phyloP scores from a whole-genome alignment of 1,284 basidiomycete species.

The Takashimella koratensis region DNA sequence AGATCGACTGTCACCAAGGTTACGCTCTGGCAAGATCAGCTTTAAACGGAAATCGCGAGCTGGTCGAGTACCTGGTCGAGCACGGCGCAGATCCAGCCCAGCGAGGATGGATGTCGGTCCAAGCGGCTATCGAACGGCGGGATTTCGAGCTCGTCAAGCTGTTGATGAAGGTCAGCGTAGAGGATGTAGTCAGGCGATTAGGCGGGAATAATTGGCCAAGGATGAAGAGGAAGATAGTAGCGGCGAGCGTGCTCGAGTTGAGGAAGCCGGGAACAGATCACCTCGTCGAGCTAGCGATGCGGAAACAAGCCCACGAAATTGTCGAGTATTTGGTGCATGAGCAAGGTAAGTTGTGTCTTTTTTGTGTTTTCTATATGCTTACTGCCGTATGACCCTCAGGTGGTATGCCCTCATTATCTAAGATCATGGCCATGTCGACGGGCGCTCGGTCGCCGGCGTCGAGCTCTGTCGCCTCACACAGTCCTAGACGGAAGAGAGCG shows the following conservation, averaged over 20 bases:
- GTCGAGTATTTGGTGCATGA: conserved; percentile 69
- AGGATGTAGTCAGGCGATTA: not conserved
- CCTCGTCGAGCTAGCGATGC: conserved; percentile 49
- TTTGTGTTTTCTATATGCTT: not conserved
- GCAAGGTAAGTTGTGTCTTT: conserved; percentile 54
- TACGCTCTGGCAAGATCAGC: conserved; percentile 76
- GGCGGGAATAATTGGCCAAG: conserved; percentile 22
- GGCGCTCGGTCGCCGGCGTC: no score
- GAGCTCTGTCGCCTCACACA: no score
- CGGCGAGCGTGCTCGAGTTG: conserved; percentile 48
- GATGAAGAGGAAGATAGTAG: no score
- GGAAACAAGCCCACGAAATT: conserved; percentile 55
- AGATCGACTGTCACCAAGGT: conserved; percentile 62
- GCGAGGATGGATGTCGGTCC: conserved; percentile 62
- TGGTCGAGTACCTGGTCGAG: conserved; percentile 65
- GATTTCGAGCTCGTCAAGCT: conserved; percentile 65
- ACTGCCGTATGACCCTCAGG: not conserved
- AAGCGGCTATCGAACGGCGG: conserved; percentile 64
- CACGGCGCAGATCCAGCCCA: conserved; percentile 65
- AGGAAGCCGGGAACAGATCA: conserved; percentile 16
- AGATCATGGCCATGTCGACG: not conserved
- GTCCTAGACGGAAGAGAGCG: no score
- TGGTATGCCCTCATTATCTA: not conserved
- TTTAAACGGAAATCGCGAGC: conserved; percentile 58
- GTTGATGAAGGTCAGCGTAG: conserved; percentile 52